Base-by-base conservation (phyloP, 768 basidiomycete genomes). In the Macrolepiota dolichaula region DNA sequence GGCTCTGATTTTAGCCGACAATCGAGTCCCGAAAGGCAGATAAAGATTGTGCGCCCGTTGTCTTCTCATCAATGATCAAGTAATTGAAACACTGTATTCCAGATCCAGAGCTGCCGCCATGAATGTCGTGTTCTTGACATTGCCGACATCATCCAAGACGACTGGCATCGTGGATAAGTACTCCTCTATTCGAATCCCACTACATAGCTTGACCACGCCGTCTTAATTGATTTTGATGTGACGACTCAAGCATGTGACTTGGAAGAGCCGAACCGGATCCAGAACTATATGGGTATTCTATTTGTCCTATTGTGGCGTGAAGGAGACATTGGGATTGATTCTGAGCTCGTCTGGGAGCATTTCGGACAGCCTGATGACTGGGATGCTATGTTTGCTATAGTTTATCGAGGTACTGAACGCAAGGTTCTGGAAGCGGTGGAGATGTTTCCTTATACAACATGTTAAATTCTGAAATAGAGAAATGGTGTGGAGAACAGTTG, bases 81-180 rank as follows among this genome's bases (percentile, higher is more conserved):
- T 42, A 42, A 15, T n/a, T 15, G 40, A 7, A n/a, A 42, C 13
- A 42, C 40, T 58, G 15, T 44, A n/a, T 35, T 62, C 15, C 52
- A 66, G 69, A 66, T 70, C 9, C 51, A 61, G 50, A 70, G 68
- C n/a, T n/a, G n/a, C n/a, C n/a, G n/a, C n/a, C n/a, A n/a, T n/a
- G n/a, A n/a, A n/a, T n/a, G n/a, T n/a, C 68, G 69, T 37, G 64
- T 70, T 51, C 66, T 70, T 27, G 68, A 70, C 36, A 32, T 67
- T 19, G 65, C 64, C n/a, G 67, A 68, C 50, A 44, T 70, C 49
- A 55, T 24, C 29, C 69, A 70, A 62, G 57, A 42, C n/a, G 69
- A 70, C 63, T 70, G 69, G 69, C 69, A 69, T 61, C 24, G 2
- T 11, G 64, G 61, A 37, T 66, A 66, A 56, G 51, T 66, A 9